phyloP scores from a whole-genome alignment of 164 flowering plant genomes.

The Aristolochia contorta region DNA sequence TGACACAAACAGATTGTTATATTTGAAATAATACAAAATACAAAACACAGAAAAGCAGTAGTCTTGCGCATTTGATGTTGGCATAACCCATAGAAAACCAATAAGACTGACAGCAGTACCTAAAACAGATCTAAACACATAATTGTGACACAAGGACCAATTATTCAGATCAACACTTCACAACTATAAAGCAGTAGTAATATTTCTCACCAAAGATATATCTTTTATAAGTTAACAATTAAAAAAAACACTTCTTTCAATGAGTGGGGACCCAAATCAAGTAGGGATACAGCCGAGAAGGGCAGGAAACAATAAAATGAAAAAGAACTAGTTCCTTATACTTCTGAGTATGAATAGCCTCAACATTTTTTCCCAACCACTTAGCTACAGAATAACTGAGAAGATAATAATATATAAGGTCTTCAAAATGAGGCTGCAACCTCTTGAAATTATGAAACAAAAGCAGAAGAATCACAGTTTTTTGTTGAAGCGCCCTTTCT shows the following conservation, averaged over 20 bases:
- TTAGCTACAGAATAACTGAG: neutral
- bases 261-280: neutral
- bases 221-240: neutral
- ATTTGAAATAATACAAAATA: too few relatives aligned
- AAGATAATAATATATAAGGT: neutral
- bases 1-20: too few relatives aligned
- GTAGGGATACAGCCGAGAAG: neutral
- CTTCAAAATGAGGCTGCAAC: constrained; percentile 2
- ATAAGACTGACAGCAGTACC: too few relatives aligned
- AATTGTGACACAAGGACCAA: too few relatives aligned
- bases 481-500: constrained; percentile 30
- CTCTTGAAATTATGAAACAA: constrained; percentile 10
- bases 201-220: too few relatives aligned
- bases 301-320: too few relatives aligned
- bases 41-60: too few relatives aligned
- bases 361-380: neutral
- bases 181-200: too few relatives aligned
- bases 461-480: constrained; percentile 7
- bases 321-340: neutral
- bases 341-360: neutral
- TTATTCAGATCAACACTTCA: too few relatives aligned
- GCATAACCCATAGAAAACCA: too few relatives aligned
- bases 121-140: too few relatives aligned
- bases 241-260: neutral
- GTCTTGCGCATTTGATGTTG: too few relatives aligned